Conservation (phyloP, 202 grass and related monocot genomes). For the Schoenoplectus triqueter region DNA sequence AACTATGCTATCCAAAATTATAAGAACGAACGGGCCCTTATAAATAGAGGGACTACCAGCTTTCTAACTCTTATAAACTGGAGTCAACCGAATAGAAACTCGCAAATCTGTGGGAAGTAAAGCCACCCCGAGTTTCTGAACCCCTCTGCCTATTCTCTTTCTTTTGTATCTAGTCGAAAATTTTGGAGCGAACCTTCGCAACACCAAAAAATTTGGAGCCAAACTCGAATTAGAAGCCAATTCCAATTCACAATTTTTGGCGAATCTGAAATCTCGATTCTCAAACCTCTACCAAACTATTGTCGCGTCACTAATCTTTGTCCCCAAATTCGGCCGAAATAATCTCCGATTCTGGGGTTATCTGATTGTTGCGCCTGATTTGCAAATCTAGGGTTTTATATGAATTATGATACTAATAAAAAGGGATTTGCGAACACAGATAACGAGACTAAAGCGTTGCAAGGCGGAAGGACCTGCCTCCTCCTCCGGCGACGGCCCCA, state of each 20-base stretch:
- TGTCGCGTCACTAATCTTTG: neutral
- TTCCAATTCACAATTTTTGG: neutral
- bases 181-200: constrained; percentile 25
- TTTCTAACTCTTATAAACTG: neutral
- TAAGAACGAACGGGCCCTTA: no score
- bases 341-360: constrained; percentile 15
- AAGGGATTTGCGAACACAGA: constrained; percentile 46
- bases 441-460: constrained; percentile 53
- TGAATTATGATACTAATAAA: constrained; percentile 46
- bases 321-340: neutral
- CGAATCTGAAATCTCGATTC: neutral
- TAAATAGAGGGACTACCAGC: no score
- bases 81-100: neutral
- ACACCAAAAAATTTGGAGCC: constrained; percentile 36
- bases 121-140: neutral
- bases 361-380: neutral
- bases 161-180: neutral
- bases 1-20: no score
- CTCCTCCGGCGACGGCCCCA: constrained; percentile 35
- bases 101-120: constrained; percentile 10
- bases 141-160: neutral
- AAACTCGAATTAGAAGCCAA: constrained; percentile 8
- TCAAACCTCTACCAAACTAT: constrained; percentile 11
- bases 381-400: constrained; percentile 38
- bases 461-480: constrained; percentile 54